Evolutionary conservation across 495 filamentous ascomycete genomes (phyloP).

Genomic region (Wilcoxina mikolae): DNA sequence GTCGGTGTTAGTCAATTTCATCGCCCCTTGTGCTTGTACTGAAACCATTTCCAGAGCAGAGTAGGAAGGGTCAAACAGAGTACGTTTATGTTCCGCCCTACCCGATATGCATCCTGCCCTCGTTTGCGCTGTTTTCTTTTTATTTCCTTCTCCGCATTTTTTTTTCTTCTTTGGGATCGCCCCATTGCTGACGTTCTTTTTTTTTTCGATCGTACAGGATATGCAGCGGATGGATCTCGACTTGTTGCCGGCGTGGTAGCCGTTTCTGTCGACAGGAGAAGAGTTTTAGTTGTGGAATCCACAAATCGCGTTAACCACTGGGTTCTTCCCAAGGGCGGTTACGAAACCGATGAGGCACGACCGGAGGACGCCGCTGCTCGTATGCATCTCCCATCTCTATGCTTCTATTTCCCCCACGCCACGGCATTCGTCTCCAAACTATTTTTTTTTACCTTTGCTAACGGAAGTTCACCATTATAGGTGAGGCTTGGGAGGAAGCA

Average conservation of each 20-base stretch:
- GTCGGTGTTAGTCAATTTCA: slow-evolving; percentile 26
- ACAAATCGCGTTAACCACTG: slow-evolving; percentile 67
- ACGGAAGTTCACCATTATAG: slow-evolving; percentile 7
- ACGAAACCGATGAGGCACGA: slow-evolving; percentile 79
- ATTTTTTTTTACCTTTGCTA: slow-evolving; percentile 3
- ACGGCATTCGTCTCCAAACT: no score
- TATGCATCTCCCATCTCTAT: slow-evolving; percentile 8
- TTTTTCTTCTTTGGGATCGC: background rate
- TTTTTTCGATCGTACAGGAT: slow-evolving; percentile 44
- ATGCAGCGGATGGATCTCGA: slow-evolving; percentile 79
- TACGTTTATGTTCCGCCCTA: slow-evolving; percentile 42
- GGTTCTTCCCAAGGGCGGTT: slow-evolving; percentile 95
- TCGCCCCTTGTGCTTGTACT: slow-evolving; percentile 23
- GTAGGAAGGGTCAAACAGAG: slow-evolving; percentile 62
- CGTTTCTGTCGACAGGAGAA: slow-evolving; percentile 53
- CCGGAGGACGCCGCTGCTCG: slow-evolving; percentile 45
- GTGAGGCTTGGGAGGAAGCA: slow-evolving; percentile 97
- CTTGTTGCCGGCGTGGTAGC: slow-evolving; percentile 93
- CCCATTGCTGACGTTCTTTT: background rate
- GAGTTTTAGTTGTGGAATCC: slow-evolving; percentile 87
- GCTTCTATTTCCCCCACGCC: background rate
- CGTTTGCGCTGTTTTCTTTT: background rate
- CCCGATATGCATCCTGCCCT: slow-evolving; percentile 3
- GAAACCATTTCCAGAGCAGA: slow-evolving; percentile 41
- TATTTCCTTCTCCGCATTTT: background rate